phyloP scores from a whole-genome alignment of 225 moss, liverwort and hornwort genomes.

The Takakia lepidozioides region DNA sequence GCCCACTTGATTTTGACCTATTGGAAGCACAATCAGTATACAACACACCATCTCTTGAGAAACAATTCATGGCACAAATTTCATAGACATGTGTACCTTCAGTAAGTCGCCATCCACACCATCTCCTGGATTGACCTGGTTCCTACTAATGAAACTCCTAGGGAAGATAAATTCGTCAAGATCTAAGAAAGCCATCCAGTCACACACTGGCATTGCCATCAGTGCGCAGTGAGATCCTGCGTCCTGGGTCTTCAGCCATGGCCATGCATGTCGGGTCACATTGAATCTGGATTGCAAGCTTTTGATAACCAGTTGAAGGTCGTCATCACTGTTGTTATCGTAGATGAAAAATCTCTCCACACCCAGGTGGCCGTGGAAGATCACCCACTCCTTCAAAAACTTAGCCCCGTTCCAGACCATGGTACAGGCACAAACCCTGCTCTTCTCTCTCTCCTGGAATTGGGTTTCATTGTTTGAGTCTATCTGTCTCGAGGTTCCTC shows the following conservation, averaged over 20 bases:
- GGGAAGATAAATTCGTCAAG: constrained; percentile 84
- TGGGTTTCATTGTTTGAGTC: too few species aligned
- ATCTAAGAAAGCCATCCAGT: constrained; percentile 73
- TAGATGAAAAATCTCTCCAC: constrained; percentile 82
- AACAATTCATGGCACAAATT: too few species aligned
- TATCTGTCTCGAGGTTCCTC: too few species aligned
- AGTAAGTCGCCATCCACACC: too few species aligned
- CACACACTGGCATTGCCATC: constrained; percentile 41
- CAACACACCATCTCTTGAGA: too few species aligned
- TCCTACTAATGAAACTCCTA: too few species aligned
- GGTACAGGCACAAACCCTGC: constrained; percentile 65
- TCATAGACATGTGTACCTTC: too few species aligned
- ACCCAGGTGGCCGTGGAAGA: constrained; percentile 64
- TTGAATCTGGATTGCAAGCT: constrained; percentile 39
- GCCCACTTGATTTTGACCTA: too few species aligned
- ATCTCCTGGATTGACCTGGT: too few species aligned
- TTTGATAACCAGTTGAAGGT: constrained; percentile 30
- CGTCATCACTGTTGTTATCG: constrained; percentile 91
- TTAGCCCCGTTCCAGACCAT: constrained; percentile 82
- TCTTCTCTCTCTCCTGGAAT: constrained; percentile 6
- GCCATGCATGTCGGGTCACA: constrained; percentile 55
- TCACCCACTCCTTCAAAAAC: constrained; percentile 86
- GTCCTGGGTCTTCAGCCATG: constrained; percentile 93
- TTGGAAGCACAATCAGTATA: too few species aligned
- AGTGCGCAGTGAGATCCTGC: constrained; percentile 75